Base-by-base conservation (phyloP, 2,329 filamentous ascomycete species). In the Chaetomium olivaceum region DNA sequence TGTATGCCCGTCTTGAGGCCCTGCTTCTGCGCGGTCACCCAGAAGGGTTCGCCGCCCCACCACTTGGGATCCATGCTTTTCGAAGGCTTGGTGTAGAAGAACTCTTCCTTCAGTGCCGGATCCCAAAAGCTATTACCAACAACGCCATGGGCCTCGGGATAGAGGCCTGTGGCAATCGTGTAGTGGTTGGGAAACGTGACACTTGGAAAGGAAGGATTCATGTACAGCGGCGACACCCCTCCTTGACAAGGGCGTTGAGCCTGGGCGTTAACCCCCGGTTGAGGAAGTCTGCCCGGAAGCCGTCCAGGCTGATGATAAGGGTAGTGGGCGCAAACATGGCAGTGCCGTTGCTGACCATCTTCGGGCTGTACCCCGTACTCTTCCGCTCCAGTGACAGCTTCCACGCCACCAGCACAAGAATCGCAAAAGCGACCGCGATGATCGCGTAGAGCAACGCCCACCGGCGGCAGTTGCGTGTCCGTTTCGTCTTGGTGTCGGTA, bases 111-210 rank as follows among this genome's bases (percentile, higher is more conserved):
- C 12, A 93, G 75, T 0, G 82, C 80, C 0, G 92, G 91, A 73
- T 98, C 95, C 91, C 91, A 99, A 76, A 99, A 99, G 0, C 87
- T 91, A 75, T 99, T 99, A 6, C 93, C 91, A 0, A 99, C 93
- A 3, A 99, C 84, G 0, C 95, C 95, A 74, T 99, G 95, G 64
- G 89, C 89, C 78, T 98, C 94, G 0, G 95, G 95, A 72, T 98
- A 93, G 29, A 98, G 79, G 0, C 95, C 95, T 0, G 95, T 98
- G 0, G 92, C 92, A 46, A 98, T 82, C 0, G 94, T 97, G 77
- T 94, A 97, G 77, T 98, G 95, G 72, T 98, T 94, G 14, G 95
- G 95, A 73, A 99, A 99, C 0, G 95, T 99, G 55, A 99, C 92
- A 25, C 92, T 96, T 0, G 95, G 95, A 71, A 99, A 99, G 48